Evolutionary conservation across 2,329 filamentous ascomycete species (phyloP).

Genomic region (Arthrobotrys entomopaga): DNA sequence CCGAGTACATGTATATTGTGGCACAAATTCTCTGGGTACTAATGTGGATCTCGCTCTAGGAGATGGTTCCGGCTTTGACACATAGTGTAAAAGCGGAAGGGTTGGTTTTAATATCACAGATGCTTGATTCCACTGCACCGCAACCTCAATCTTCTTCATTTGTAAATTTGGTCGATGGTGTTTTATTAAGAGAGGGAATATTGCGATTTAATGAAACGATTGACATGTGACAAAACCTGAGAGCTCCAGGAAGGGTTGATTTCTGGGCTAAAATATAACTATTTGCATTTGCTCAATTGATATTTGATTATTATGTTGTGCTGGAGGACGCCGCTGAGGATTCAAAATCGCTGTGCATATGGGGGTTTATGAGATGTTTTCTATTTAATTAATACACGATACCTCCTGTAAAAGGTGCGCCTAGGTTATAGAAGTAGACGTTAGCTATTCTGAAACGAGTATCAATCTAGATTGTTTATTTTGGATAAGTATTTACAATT

Average conservation of each 20-base stretch:
- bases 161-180: slow-evolving; percentile 73
- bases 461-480: too few relatives aligned
- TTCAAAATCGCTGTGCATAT: too few relatives aligned
- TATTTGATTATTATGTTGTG: too few relatives aligned
- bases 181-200: slow-evolving; percentile 85
- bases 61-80: slow-evolving; percentile 90
- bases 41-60: too few relatives aligned
- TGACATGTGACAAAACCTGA: slow-evolving; percentile 68
- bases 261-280: neutral
- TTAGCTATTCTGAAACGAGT: neutral
- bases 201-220: slow-evolving; percentile 93
- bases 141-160: slow-evolving; percentile 67
- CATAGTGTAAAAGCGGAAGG: slow-evolving; percentile 95
- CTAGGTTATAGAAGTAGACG: neutral
- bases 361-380: neutral
- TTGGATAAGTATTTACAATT: slow-evolving; percentile 3
- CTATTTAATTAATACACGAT: neutral
- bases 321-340: too few relatives aligned
- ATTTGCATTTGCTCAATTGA: too few relatives aligned
- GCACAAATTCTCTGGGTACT: slow-evolving; percentile 42
- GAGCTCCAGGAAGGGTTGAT: neutral
- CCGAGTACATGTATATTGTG: too few relatives aligned
- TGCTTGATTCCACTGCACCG: slow-evolving; percentile 63
- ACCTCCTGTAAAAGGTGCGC: slow-evolving; percentile 28
- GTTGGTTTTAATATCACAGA: slow-evolving; percentile 89